Base-by-base conservation (phyloP, 257 asterid genomes). In the Ophiorrhiza pumila region DNA sequence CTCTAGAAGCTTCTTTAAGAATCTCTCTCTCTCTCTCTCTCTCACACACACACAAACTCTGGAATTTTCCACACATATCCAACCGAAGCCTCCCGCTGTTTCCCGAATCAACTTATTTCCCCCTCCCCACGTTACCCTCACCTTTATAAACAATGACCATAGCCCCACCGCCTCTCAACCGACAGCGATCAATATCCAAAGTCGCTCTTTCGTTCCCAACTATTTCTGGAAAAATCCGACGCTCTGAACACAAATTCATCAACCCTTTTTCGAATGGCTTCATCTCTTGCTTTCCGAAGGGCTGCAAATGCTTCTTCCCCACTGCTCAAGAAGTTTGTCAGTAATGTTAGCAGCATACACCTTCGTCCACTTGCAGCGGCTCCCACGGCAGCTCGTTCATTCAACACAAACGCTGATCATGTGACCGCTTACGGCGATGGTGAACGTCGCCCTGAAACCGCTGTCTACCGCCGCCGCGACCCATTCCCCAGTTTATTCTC, bases 381-480 rank as follows among this genome's bases (percentile, higher is more conserved):
- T 11, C 72, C 80, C 2, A 61, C 84, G n/a, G 68, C 39, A 23
- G 32, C 68, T 32, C 76, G 86, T 0, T 77, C 76, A 23, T 82
- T 82, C 79, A 80, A 49, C 25, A 82, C 85, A 9, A 63, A 82
- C 43, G 23, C 86, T 47, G 52, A 41, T 15, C 85, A 82, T 67
- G 59, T 80, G 83, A 42, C 83, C 4, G 14, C 25, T 11, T 77
- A 59, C 13, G 76, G 77, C 4, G 80, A 77, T 0, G 84, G 64
- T 52, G 82, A 73, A 8, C 83, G 79, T 56, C 82, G 80, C 60
- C 46, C 72, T 4, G 77, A 43, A 14, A 76, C 78, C 39, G 64
- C 77, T 1, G 42, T 81, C 58, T 84, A 77, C 70, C 82, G 79
- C 61, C 83, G 81, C 2, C 76, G 78, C 10, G 85, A 82, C 8